Base-by-base conservation (phyloP, 805 yeast genomes). In the Monosporozyma aerobia region DNA sequence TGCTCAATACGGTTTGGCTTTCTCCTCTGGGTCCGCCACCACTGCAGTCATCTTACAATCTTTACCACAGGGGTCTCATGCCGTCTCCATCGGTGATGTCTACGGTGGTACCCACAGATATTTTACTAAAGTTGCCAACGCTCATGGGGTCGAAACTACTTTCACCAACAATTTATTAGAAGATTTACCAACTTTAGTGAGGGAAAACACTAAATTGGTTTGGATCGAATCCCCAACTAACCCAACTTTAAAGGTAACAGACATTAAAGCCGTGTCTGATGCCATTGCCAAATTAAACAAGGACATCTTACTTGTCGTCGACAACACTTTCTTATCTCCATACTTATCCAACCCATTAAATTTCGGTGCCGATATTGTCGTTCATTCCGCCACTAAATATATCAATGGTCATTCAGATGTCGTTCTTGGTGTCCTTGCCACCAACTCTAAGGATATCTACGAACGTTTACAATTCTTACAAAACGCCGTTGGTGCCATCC, bases 391-490 rank as follows among this genome's bases (percentile, higher is more conserved):
- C 56, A 87, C 96, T 64, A 88, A 88, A 72, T 89, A 86, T 76
- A 82, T 88, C 72, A 88, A 87, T 65, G 96, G 96, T 59, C 96
- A 88, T 73, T 86, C 95, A 27, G 96, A 88, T 66, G 95, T 88
- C 23, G 94, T 88, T 50, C 79, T 87, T 75, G 96, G 96, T 62
- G 82, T 86, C 51, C 79, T 86, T 56, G 89, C 86, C 51, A 80
- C 88, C 59, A 85, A 81, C 75, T 69, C 70, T 61, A 82, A 78
- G 53, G 74, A 65, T 49, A 71, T 85, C 62, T 80, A 80, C 71
- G 82, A 82, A 60, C 74, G 76, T 63, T 77, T 83, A 70, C 77
- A 86, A 56, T 87, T 86, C 75, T 76, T 87, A 69, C 95, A 88
- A 71, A 87, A 87, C 63, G 95, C 95, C 58, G 75, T 86, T 62